phyloP scores from a whole-genome alignment of 2,329 filamentous ascomycete species.

The Mycocentrospora acerina region DNA sequence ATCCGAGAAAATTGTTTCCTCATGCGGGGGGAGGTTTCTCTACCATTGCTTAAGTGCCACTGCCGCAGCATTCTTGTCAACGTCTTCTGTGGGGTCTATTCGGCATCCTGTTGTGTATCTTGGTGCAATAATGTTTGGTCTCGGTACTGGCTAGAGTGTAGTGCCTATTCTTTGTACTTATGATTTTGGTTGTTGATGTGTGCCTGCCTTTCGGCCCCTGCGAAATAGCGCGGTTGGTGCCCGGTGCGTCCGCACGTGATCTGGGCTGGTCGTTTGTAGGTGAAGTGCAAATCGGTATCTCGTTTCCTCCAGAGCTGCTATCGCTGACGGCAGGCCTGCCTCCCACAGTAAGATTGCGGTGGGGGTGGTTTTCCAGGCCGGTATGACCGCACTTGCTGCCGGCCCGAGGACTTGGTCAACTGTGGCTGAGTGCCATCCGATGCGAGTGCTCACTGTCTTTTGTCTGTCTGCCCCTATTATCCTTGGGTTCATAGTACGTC shows the following conservation, averaged over 20 bases:
- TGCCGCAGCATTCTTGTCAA: slow-evolving; percentile 1
- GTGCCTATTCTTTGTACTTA: background rate
- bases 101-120: background rate
- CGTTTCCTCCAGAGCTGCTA: background rate
- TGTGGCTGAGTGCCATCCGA: slow-evolving; percentile 2
- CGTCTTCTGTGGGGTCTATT: background rate
- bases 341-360: slow-evolving; percentile 1
- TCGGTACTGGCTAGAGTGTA: background rate
- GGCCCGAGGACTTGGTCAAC: slow-evolving; percentile 1
- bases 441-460: background rate
- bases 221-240: background rate
- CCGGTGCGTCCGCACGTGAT: background rate
- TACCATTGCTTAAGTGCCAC: slow-evolving; percentile 1
- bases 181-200: background rate
- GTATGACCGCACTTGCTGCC: slow-evolving; percentile 1
- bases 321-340: slow-evolving; percentile 1
- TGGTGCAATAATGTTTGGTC: background rate
- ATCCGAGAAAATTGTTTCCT: slow-evolving; percentile 9
- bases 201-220: slow-evolving; percentile 1
- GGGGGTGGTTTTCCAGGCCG: slow-evolving; percentile 3
- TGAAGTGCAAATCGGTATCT: slow-evolving; percentile 1
- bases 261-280: background rate
- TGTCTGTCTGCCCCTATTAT: background rate
- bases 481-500: background rate
- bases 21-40: background rate